These are phyloP conservation scores for Glaciozyma martinii DNA, from an alignment of 768 basidiomycete species.

Conservation along the genomic window DNA sequence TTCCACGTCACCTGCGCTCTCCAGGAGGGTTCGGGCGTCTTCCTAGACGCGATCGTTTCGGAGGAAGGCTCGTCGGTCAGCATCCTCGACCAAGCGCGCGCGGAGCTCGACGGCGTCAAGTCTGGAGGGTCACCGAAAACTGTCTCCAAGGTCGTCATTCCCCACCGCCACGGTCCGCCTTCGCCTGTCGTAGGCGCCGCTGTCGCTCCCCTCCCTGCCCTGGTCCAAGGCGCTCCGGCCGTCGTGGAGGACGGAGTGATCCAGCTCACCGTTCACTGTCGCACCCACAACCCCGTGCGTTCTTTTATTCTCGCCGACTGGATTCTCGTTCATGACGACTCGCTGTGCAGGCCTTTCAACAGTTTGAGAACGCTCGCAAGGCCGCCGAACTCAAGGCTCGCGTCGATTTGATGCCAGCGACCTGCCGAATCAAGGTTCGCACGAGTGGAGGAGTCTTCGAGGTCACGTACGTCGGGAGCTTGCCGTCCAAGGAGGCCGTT, in stretches of 20 bases:
- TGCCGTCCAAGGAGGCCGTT: constrained; percentile 60
- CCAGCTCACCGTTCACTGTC: constrained; percentile 60
- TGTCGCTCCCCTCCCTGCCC: background rate
- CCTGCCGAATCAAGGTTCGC: constrained; percentile 73
- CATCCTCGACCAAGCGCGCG: constrained; percentile 54
- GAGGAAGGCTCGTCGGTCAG: constrained; percentile 40
- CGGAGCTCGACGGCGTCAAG: constrained; percentile 40
- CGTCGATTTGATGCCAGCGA: constrained; percentile 58
- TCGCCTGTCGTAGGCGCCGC: background rate
- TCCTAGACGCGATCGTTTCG: constrained; percentile 32
- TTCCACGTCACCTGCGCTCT: constrained; percentile 88
- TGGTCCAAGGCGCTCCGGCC: background rate
- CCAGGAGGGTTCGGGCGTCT: constrained; percentile 43
- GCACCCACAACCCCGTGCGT: constrained; percentile 82
- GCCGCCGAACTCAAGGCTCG: constrained; percentile 64
- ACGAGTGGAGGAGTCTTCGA: constrained; percentile 78
- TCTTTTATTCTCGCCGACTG: constrained; percentile 21
- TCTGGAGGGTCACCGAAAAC: background rate
- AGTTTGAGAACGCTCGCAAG: constrained; percentile 64
- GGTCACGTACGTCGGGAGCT: constrained; percentile 63
- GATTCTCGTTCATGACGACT: background rate
- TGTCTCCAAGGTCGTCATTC: background rate
- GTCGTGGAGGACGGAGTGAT: constrained; percentile 5
- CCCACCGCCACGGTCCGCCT: background rate
- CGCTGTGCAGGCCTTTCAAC: constrained; percentile 54